Evolutionary conservation across 495 filamentous ascomycete genomes (phyloP), one percentile per base, ranked within the genome.

Genomic region (Poronia punctata): DNA sequence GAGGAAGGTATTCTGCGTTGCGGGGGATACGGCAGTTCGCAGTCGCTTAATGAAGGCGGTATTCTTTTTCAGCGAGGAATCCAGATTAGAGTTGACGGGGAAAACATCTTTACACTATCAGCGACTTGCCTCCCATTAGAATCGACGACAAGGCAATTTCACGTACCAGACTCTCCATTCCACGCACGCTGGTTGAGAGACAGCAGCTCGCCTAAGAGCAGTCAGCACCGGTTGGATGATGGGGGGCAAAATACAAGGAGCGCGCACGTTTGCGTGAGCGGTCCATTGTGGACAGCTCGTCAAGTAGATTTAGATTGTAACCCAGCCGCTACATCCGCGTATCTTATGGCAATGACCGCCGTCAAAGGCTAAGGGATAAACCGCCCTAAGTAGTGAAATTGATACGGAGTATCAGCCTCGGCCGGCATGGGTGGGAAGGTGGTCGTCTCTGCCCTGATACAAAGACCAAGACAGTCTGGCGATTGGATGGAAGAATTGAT

Each of bases 61-160:
- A 55, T 99, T 99, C 66, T 97, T 99, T 71, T 95, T 97, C 52
- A 99, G 74, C 21, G 89, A 90, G 12, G 93, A 95, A 61, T 99
- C 93, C 46, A 99, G 82, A 18, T 87, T 85, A 41, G 76, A 72
- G 60, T 72, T 76, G 44, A 89, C 79, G 23, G 79, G 72, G 58
- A 94, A 93, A 22, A 93, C 64, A 68, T 84, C 90, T 95, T 52
- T 27, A 48, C 15, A 22, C 7, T 7, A 42, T 63, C 21, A 58
- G 50, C 48, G 26, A 47, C 54, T 15, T 55, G 45, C 15, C 11
- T 34, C 6, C 28, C 40, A 12, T 35, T 33, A 26, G 25, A 40
- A 16, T 43, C 18, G 20, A 39, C 24, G 38, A 20, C 16, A 46
- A 3, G 26, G 16, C 47, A 44, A 20, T 19, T 23, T 10, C n/a